phyloP scores from a whole-genome alignment of 2,329 filamentous ascomycete genomes.

The Monosporascus sp. region DNA sequence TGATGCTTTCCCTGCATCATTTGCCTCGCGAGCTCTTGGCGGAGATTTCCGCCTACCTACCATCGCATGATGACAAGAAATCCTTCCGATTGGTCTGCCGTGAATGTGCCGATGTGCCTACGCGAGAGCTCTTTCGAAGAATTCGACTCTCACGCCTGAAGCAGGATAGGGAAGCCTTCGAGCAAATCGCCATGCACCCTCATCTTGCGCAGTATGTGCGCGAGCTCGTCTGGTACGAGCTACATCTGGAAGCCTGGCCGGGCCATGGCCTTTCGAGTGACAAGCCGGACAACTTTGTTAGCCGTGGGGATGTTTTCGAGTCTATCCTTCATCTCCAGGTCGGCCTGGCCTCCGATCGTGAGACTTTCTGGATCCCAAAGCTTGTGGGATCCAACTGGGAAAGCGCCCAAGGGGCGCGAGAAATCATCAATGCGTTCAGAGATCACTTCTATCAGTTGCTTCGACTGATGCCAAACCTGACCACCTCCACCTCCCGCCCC shows the following conservation, averaged over 20 bases:
- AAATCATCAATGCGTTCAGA: no score
- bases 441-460: no score
- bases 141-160: not conserved
- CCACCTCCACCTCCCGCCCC: no score
- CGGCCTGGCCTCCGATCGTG: no score
- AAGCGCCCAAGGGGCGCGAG: no score
- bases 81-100: not conserved
- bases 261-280: no score
- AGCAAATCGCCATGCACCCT: not conserved
- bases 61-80: not conserved
- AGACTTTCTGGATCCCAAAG: no score
- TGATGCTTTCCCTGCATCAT: not conserved
- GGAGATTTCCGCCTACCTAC: not conserved
- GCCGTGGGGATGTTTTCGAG: no score
- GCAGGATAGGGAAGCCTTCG: not conserved
- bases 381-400: no score
- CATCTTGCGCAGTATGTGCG: not conserved
- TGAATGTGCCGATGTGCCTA: not conserved
- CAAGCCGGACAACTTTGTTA: no score
- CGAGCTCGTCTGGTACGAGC: not conserved
- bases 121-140: not conserved
- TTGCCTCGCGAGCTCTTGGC: not conserved
- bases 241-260: not conserved
- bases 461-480: no score
- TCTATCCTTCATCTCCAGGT: no score